phyloP scores from a whole-genome alignment of 78 protist species.

The Dictyostelium discoideum region DNA sequence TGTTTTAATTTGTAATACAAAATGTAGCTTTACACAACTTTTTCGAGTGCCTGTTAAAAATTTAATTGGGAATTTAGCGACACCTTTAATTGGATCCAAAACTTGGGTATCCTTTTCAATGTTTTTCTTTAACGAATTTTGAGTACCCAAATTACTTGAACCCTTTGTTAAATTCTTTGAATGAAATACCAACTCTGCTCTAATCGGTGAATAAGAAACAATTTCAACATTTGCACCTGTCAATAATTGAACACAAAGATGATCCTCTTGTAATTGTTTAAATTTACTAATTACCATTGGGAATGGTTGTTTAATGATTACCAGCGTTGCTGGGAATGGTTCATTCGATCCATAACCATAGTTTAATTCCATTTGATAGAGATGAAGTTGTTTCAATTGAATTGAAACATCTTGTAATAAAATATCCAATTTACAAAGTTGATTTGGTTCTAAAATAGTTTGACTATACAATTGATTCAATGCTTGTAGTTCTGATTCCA shows the following conservation, averaged over 20 bases:
- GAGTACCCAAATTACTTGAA: neutral
- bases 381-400: slow-evolving; percentile 58
- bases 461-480: slow-evolving; percentile 71
- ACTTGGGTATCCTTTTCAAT: slow-evolving; percentile 73
- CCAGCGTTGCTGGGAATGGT: slow-evolving; percentile 35
- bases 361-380: slow-evolving; percentile 35
- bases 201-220: slow-evolving; percentile 33
- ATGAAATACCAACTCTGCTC: slow-evolving; percentile 62
- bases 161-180: neutral
- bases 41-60: slow-evolving; percentile 76
- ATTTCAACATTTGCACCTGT: slow-evolving; percentile 68
- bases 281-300: slow-evolving; percentile 71
- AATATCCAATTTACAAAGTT: slow-evolving; percentile 66
- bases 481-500: slow-evolving; percentile 36
- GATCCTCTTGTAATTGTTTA: slow-evolving; percentile 73
- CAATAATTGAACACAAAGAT: slow-evolving; percentile 65
- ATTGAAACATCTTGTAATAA: slow-evolving; percentile 52
- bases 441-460: slow-evolving; percentile 67
- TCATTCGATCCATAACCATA: slow-evolving; percentile 5
- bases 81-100: slow-evolving; percentile 49
- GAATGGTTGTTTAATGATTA: slow-evolving; percentile 80
- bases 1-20: slow-evolving; percentile 54
- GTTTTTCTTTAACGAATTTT: slow-evolving; percentile 37
- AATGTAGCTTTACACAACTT: slow-evolving; percentile 64
- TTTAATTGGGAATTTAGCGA: slow-evolving; percentile 69